Base-by-base conservation (phyloP, 2,329 filamentous ascomycete genomes). In the Monosporascus sp. region DNA sequence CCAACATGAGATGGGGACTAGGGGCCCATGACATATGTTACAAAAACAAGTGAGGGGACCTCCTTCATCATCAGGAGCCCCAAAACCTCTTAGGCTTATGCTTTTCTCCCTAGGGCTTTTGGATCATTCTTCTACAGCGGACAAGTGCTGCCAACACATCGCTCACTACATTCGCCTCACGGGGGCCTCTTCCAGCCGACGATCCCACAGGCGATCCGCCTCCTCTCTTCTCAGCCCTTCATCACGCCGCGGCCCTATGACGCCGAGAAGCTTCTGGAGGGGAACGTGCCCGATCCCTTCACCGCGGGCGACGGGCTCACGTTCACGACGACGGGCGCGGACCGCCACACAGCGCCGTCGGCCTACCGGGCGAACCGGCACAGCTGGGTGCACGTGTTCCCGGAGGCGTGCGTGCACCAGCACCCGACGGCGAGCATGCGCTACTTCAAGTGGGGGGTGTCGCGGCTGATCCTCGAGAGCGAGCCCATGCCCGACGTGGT, bases 361-460 rank as follows among this genome's bases (percentile, higher is more conserved):
- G 81, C 84, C 47, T 92, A 88, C 67, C 70, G 82, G 2, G 79
- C 73, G 58, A 85, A 90, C 62, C 83, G 83, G 46, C 81, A 89
- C 68, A 83, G 84, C 45, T 99, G 94, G 94, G 77, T 99, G 4
- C 94, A 99, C 70, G 87, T 97, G 51, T 97, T 97, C 70, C 94
- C 94, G 14, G 94, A 99, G 72, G 94, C 91, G 47, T 90, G 89
- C 70, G 90, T 96, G 46, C 92, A 97, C 70, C 94, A 99, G 72
- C 85, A 90, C 60, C 81, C 87, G 1, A 76, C 84, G 43, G 84
- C 85, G 62, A 83, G 86, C 7, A 86, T 97, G 78, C 88, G 94
- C 31, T 99, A 99, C 73, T 97, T 97, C 82, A 97, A 96, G 75
- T 99, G 94, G 94, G 94, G 94, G 1, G 79, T 97, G 2, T 90